Evolutionary conservation across 2,329 filamentous ascomycete species (phyloP).

Genomic region (Tolypocladium ophioglossoides): DNA sequence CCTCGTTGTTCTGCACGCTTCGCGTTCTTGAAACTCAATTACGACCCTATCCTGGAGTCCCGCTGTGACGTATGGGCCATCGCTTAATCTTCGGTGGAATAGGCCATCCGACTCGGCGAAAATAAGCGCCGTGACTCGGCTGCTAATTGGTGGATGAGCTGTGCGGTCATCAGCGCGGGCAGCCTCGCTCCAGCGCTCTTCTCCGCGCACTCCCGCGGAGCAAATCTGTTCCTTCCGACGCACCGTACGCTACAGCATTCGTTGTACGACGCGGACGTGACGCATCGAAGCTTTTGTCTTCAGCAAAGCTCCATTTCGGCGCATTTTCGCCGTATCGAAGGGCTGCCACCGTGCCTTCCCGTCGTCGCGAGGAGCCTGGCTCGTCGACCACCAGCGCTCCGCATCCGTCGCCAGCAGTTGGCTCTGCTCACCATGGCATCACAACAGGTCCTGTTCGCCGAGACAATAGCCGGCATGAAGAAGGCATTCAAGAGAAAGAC

Average conservation of each 20-base stretch:
- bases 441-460: conserved; percentile 52
- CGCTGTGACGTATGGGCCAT: not conserved
- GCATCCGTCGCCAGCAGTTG: conserved; percentile 1
- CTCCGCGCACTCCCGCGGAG: not conserved
- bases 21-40: not conserved
- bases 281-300: not conserved
- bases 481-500: conserved; percentile 54
- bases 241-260: not conserved
- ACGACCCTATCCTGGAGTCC: too few species aligned
- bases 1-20: too few species aligned
- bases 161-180: not conserved
- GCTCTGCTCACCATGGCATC: conserved; percentile 24
- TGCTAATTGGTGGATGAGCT: conserved; percentile 3
- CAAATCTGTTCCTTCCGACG: not conserved
- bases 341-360: not conserved
- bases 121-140: conserved; percentile 3
- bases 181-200: not conserved
- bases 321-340: not conserved
- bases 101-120: conserved; percentile 3
- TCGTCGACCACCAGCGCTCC: not conserved
- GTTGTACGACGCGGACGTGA: not conserved
- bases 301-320: not conserved
- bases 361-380: not conserved
- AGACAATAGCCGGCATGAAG: conserved; percentile 59
- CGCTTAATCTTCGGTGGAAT: conserved; percentile 5